These are phyloP conservation scores for Beauveria medogensis DNA, from an alignment of 2,329 filamentous ascomycete genomes.

Conservation along the genomic window DNA sequence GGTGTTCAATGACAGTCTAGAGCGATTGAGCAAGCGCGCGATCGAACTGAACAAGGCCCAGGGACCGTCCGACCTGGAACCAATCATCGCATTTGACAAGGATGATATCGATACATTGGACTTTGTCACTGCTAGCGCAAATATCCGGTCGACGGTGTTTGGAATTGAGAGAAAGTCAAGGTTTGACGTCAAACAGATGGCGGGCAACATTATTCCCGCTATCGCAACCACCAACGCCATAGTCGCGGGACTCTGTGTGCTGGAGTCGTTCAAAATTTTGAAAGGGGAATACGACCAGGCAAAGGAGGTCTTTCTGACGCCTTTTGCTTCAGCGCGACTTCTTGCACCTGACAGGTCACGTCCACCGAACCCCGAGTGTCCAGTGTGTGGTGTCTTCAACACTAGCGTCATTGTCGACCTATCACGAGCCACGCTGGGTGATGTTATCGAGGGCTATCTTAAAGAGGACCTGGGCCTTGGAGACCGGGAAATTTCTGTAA, in stretches of 20 bases:
- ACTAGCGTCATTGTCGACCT: slow-evolving; percentile 60
- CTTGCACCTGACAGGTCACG: slow-evolving; percentile 49
- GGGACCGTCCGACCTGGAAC: slow-evolving; percentile 41
- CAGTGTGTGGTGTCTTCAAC: slow-evolving; percentile 71
- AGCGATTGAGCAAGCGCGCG: slow-evolving; percentile 66
- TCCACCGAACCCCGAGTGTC: slow-evolving; percentile 70
- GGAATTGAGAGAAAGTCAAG: slow-evolving; percentile 81
- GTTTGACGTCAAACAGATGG: slow-evolving; percentile 98
- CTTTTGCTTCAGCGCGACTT: slow-evolving; percentile 50
- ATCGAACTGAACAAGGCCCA: slow-evolving; percentile 50
- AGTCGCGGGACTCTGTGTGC: slow-evolving; percentile 82
- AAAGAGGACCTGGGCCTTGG: slow-evolving; percentile 65
- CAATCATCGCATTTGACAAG: slow-evolving; percentile 85
- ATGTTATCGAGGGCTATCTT: slow-evolving; percentile 71
- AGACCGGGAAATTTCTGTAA: slow-evolving; percentile 69
- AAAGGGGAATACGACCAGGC: slow-evolving; percentile 60
- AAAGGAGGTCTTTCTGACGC: slow-evolving; percentile 79
- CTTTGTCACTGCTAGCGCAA: slow-evolving; percentile 85
- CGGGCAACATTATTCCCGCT: slow-evolving; percentile 96
- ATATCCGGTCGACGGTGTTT: slow-evolving; percentile 83
- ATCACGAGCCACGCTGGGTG: slow-evolving; percentile 62
- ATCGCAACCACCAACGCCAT: slow-evolving; percentile 98
- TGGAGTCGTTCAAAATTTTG: slow-evolving; percentile 88
- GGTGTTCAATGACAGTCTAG: slow-evolving; percentile 79
- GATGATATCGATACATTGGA: slow-evolving; percentile 92